These are phyloP conservation scores for Pseudopyricularia cyperi DNA, from an alignment of 2,329 filamentous ascomycete species.

Conservation along the genomic window DNA sequence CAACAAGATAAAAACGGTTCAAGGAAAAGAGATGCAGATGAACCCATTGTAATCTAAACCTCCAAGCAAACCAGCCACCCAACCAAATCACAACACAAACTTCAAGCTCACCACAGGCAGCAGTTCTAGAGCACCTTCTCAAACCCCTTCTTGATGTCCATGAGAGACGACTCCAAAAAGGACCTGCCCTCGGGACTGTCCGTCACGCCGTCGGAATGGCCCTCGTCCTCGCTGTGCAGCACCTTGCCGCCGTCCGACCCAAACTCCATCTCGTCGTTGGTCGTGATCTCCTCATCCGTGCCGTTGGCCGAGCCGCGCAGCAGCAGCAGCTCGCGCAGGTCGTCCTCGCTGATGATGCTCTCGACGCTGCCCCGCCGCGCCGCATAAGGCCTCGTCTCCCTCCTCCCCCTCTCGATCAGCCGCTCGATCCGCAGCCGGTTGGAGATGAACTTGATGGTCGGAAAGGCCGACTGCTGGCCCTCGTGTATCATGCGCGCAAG, in stretches of 20 bases:
- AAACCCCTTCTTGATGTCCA: background rate
- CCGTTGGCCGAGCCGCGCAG: background rate
- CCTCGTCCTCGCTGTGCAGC: background rate
- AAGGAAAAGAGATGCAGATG: background rate
- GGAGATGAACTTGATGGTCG: conserved; percentile 79
- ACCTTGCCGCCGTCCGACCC: background rate
- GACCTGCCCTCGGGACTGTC: background rate
- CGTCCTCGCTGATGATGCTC: conserved; percentile 48
- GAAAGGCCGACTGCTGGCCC: conserved; percentile 79
- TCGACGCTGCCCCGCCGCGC: conserved; percentile 42
- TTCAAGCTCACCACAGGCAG: too few relatives aligned
- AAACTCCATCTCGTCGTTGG: conserved; percentile 2
- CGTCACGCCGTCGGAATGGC: background rate
- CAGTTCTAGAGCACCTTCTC: too few relatives aligned
- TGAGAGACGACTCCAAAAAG: background rate
- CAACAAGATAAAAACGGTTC: background rate
- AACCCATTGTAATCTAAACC: background rate
- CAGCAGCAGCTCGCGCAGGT: conserved; percentile 34
- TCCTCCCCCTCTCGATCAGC: conserved; percentile 44
- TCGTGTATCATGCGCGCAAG: conserved; percentile 82
- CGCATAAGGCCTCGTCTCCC: conserved; percentile 34
- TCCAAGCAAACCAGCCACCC: too few relatives aligned
- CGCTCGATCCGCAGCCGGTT: conserved; percentile 80
- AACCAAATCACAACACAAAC: too few relatives aligned
- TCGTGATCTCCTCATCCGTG: conserved; percentile 1